Evolutionary conservation across 495 filamentous ascomycete genomes (phyloP).

Genomic region (Massariosphaeria phaeospora): DNA sequence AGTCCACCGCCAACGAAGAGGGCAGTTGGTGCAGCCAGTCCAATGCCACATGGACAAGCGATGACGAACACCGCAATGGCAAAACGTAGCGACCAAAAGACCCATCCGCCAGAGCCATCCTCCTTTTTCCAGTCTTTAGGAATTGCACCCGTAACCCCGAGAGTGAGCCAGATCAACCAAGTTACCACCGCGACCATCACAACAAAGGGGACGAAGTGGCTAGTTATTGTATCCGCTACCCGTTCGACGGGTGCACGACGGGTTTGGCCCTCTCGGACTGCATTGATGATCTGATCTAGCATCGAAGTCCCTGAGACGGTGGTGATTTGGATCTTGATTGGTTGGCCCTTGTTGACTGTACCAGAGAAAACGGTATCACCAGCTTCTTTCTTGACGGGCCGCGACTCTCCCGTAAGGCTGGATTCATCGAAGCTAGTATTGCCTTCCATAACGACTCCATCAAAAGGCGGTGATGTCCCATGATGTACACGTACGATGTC

Average conservation of each 20-base stretch:
- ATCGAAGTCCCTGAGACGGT: conserved; percentile 73
- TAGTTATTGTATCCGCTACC: conserved; percentile 75
- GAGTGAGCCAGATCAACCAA: conserved; percentile 74
- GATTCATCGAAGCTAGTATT: conserved; percentile 78
- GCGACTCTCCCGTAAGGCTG: conserved; percentile 84
- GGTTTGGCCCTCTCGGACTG: conserved; percentile 87
- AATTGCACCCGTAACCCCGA: conserved; percentile 66
- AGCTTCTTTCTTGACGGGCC: conserved; percentile 61
- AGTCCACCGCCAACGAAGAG: conserved; percentile 87
- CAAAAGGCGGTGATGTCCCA: conserved; percentile 79
- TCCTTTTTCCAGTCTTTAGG: conserved; percentile 61
- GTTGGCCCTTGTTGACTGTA: conserved; percentile 73
- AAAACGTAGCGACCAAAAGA: conserved; percentile 83
- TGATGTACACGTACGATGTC: conserved; percentile 72
- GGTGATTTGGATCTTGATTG: conserved; percentile 65
- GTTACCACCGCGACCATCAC: conserved; percentile 75
- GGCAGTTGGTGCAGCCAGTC: conserved; percentile 86
- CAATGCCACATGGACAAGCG: conserved; percentile 90
- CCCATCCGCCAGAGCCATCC: conserved; percentile 71
- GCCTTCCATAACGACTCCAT: conserved; percentile 65
- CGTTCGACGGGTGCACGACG: conserved; percentile 81
- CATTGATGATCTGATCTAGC: conserved; percentile 85
- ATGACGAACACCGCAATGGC: conserved; percentile 94
- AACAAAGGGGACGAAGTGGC: conserved; percentile 84
- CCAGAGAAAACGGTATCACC: conserved; percentile 78